A percentile compares a stretch with the other conserved stretches of the same genome.
Conservation (phyloP, 208 protist genomes). For the Naegleria fowleri region DNA sequence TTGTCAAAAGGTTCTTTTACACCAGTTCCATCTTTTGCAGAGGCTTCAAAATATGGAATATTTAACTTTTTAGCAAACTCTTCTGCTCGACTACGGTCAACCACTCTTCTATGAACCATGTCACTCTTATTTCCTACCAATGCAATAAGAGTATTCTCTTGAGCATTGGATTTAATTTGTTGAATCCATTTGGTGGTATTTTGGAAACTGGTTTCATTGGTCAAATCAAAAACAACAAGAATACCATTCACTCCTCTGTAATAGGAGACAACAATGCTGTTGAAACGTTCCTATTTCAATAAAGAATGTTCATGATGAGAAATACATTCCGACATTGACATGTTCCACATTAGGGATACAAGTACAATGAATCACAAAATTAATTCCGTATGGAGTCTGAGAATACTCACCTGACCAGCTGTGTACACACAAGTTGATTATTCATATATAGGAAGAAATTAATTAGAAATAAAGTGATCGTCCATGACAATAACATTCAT, state of each 20-base stretch:
- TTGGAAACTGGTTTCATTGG: background rate
- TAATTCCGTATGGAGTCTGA: no score
- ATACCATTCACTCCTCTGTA: conserved; percentile 17
- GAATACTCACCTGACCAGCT: background rate
- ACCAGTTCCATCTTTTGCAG: background rate
- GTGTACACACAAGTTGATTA: no score
- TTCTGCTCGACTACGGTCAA: background rate
- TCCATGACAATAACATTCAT: background rate
- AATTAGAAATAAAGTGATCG: no score
- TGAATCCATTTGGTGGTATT: background rate
- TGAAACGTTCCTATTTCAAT: background rate
- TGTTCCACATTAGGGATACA: no score
- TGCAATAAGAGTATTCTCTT: background rate
- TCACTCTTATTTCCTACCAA: conserved; percentile 21
- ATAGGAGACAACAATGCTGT: background rate
- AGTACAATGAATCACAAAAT: no score
- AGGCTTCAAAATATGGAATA: conserved; percentile 14
- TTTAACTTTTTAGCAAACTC: background rate
- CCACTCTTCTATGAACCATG: background rate
- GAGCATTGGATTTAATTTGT: conserved; percentile 6
- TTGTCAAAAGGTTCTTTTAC: background rate
- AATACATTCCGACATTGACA: background rate
- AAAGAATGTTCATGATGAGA: background rate
- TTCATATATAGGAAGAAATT: no score
- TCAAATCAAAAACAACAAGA: conserved; percentile 18